Conservation (phyloP, 768 basidiomycete genomes). For the Lactifluus rugatus region DNA sequence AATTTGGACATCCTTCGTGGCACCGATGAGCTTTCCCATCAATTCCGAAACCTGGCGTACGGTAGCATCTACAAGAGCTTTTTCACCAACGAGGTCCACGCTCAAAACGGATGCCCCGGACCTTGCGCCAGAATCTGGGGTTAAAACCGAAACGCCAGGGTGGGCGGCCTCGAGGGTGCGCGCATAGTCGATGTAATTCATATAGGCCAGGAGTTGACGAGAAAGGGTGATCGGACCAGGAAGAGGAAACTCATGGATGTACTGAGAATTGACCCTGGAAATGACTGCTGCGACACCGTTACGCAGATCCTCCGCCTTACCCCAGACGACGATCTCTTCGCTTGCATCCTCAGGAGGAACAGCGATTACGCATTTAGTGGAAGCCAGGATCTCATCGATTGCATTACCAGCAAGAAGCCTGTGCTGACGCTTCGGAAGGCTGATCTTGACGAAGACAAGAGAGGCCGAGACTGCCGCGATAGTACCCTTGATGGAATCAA, state of each 20-base stretch:
- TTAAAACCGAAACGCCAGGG: slow-evolving; percentile 64
- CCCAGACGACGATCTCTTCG: slow-evolving; percentile 83
- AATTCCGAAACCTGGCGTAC: slow-evolving; percentile 68
- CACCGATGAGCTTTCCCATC: slow-evolving; percentile 69
- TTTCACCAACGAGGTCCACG: slow-evolving; percentile 76
- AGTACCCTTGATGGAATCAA: slow-evolving; percentile 63
- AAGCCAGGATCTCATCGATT: slow-evolving; percentile 66
- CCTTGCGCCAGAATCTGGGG: slow-evolving; percentile 48
- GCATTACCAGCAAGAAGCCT: slow-evolving; percentile 75
- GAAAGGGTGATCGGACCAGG: slow-evolving; percentile 62
- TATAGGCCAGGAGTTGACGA: slow-evolving; percentile 70
- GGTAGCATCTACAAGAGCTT: slow-evolving; percentile 58
- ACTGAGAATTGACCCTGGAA: slow-evolving; percentile 82
- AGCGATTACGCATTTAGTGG: slow-evolving; percentile 73
- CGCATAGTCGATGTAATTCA: slow-evolving; percentile 55
- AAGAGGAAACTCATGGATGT: slow-evolving; percentile 75
- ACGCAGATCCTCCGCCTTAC: slow-evolving; percentile 56
- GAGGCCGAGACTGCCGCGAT: slow-evolving; percentile 45
- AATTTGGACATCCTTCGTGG: slow-evolving; percentile 62
- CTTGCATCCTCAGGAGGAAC: slow-evolving; percentile 67
- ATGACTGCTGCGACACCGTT: slow-evolving; percentile 63
- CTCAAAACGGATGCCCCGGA: slow-evolving; percentile 52
- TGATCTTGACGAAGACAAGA: slow-evolving; percentile 60
- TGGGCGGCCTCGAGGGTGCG: slow-evolving; percentile 55
- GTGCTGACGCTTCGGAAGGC: slow-evolving; percentile 89